A percentile compares a stretch with the other conserved stretches of the same genome.
Evolutionary conservation across 768 basidiomycete genomes (phyloP).

Genomic region (Lactifluus rugatus): DNA sequence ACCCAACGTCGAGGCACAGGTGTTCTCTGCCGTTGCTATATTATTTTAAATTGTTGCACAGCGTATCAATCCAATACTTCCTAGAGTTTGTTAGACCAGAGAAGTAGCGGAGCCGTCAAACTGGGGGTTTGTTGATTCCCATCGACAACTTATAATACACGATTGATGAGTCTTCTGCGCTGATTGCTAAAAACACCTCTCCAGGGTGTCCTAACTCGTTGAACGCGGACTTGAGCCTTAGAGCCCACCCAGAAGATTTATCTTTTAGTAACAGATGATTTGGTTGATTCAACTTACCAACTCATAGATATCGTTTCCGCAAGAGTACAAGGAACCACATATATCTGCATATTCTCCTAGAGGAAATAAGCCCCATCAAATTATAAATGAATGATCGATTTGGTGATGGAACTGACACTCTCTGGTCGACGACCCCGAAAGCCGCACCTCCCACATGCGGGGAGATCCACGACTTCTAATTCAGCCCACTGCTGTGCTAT

Average conservation of each 20-base stretch:
- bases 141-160: constrained; percentile 17
- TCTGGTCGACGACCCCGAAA: constrained; percentile 14
- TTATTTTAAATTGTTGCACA: too few species aligned
- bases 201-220: background rate
- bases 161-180: constrained; percentile 15
- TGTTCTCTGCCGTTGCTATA: too few species aligned
- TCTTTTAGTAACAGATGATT: background rate
- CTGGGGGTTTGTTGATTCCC: constrained; percentile 12
- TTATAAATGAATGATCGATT: background rate
- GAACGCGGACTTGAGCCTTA: constrained; percentile 10
- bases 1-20: background rate
- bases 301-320: constrained; percentile 9
- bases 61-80: too few species aligned
- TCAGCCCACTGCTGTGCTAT: constrained; percentile 15
- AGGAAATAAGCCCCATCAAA: background rate
- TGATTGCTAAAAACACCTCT: constrained; percentile 14
- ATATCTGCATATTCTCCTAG: background rate
- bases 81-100: too few species aligned
- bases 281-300: constrained; percentile 9
- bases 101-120: background rate
- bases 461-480: constrained; percentile 13
- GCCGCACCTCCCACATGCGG: constrained; percentile 14
- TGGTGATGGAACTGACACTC: background rate
- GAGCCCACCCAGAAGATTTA: background rate
- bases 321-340: constrained; percentile 8